phyloP scores from a whole-genome alignment of 441 rosid species.

The Metrosideros polymorpha region DNA sequence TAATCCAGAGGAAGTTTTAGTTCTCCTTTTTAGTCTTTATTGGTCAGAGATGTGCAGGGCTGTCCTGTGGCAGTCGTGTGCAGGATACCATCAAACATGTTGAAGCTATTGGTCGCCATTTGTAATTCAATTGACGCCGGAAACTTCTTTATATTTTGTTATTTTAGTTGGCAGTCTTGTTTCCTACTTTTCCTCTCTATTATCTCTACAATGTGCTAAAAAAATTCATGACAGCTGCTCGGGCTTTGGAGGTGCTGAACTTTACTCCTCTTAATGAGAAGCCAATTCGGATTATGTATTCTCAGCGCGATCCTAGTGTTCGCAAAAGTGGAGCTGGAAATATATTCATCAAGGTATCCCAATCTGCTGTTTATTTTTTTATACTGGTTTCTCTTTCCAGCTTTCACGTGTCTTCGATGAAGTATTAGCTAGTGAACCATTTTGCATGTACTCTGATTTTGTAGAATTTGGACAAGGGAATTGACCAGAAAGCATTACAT shows the following conservation, averaged over 20 bases:
- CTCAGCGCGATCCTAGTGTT: conserved; percentile 73
- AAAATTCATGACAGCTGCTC: conserved; percentile 43
- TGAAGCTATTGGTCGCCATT: background rate
- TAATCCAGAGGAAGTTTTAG: background rate
- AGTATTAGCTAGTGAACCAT: background rate
- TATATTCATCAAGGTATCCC: conserved; percentile 66
- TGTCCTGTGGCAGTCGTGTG: background rate
- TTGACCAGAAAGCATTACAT: conserved; percentile 78
- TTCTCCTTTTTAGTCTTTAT: background rate
- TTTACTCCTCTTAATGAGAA: conserved; percentile 65
- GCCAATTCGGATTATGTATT: conserved; percentile 70
- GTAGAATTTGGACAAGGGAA: conserved; percentile 74
- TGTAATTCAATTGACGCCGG: background rate
- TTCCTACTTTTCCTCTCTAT: background rate
- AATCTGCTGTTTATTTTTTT: background rate
- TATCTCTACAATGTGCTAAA: background rate
- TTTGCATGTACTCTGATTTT: background rate
- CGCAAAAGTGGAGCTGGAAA: conserved; percentile 84
- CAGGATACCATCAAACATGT: background rate
- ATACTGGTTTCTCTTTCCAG: background rate
- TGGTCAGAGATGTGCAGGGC: background rate
- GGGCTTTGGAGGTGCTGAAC: conserved; percentile 70
- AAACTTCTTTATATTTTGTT: background rate
- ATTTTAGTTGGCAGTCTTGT: background rate
- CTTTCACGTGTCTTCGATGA: background rate